Base-by-base conservation (phyloP, 331 rosid species). In the Spiraea crenata region DNA sequence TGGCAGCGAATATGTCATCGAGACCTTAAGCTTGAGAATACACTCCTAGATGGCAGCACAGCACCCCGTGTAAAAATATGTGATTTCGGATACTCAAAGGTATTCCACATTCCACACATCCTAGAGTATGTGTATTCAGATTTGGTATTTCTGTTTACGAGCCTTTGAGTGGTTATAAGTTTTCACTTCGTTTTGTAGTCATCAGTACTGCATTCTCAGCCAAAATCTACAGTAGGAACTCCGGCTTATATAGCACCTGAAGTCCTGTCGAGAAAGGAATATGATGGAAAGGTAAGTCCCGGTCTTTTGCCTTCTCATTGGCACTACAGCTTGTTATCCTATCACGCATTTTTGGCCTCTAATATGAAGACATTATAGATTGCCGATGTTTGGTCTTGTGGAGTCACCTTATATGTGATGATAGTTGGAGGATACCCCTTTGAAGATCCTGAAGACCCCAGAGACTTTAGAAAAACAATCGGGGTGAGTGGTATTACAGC, bases 361-460 rank as follows among this genome's bases (percentile, higher is more conserved):
- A 16, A 12, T 63, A 37, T 60, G 44, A 25, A 60, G 61, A 63
- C 38, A 70, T 45, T 73, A 64, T 70, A 92, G 96, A 81, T 89
- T 80, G 92, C 97, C 76, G 97, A 92, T 81, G 93, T 92, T 79
- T 92, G 97, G 96, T 92, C 97, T 49, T 89, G 97, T 80, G 97
- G 97, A 52, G 97, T 92, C 66, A 87, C 96, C 71, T 83, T 92
- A 71, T 89, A 81, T 67, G 96, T 92, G 76, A 92, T 92, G 97
- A 69, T 92, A 59, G 81, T 89, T 31, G 97, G 97, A 42, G 85
- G 86, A 52, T 92, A 92, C 78, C 97, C 96, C 41, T 92, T 92
- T 81, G 96, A 82, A 80, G 92, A 92, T 73, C 88, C 85, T 3
- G 82, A 70, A 16, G 96, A 89, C 72, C 90, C 96, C 10, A 81